These are phyloP conservation scores for Pyrenochaeta sp. DNA, from an alignment of 2,329 filamentous ascomycete species.

Conservation along the genomic window DNA sequence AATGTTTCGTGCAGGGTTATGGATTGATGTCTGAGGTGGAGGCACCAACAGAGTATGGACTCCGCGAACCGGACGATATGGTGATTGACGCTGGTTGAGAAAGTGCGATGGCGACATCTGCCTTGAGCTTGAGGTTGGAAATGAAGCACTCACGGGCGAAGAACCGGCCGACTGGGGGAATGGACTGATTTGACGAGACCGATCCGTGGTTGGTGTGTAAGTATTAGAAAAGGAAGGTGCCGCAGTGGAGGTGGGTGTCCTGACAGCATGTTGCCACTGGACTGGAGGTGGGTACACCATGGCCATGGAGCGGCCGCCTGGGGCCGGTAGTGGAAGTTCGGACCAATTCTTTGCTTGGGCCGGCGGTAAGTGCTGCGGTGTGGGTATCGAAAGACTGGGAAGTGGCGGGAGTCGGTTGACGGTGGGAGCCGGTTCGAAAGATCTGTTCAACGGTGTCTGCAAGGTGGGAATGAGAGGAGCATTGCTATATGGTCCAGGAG, in stretches of 20 bases:
- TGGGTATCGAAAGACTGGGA: conserved; percentile 75
- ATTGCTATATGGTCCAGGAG: conserved; percentile 47
- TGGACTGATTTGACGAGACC: conserved; percentile 61
- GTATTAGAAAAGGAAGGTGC: conserved; percentile 36
- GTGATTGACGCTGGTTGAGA: conserved; percentile 86
- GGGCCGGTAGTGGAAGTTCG: conserved; percentile 56
- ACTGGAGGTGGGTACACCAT: conserved; percentile 73
- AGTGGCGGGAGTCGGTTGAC: conserved; percentile 68
- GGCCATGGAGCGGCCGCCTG: conserved; percentile 76
- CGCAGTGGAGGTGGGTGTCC: conserved; percentile 43
- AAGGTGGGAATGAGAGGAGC: conserved; percentile 45
- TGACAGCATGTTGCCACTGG: conserved; percentile 59
- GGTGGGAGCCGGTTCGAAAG: conserved; percentile 46
- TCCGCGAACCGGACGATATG: conserved; percentile 88
- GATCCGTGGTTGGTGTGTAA: conserved; percentile 42
- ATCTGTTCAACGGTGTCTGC: conserved; percentile 44
- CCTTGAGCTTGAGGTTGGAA: conserved; percentile 68
- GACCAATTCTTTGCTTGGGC: conserved; percentile 51
- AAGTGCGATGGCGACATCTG: conserved; percentile 88
- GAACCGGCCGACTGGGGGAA: conserved; percentile 63
- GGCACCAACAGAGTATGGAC: conserved; percentile 93
- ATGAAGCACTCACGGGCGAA: conserved; percentile 77
- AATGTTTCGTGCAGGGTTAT: conserved; percentile 58
- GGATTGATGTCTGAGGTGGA: conserved; percentile 79
- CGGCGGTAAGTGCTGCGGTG: conserved; percentile 47